Percentiles rank a stretch among this genome's conserved stretches.
Conservation (phyloP, 805 yeast species). For the Cyberlindnera maritima region DNA sequence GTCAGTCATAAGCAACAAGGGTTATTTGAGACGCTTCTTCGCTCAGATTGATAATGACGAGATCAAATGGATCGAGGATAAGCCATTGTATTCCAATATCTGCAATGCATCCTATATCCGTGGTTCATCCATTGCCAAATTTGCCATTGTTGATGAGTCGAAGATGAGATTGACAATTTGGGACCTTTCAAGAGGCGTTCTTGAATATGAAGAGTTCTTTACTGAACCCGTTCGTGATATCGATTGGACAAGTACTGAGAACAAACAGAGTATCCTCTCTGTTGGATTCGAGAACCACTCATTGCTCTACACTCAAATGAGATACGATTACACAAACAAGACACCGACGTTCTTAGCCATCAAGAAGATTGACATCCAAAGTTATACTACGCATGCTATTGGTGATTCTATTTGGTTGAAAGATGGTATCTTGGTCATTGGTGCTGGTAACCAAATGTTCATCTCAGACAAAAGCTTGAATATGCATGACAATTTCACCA, state of each 20-base stretch:
- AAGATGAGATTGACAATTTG: constrained; percentile 64
- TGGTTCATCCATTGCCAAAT: constrained; percentile 73
- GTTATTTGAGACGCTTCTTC: constrained; percentile 48
- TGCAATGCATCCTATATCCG: constrained; percentile 50
- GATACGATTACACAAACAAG: constrained; percentile 85
- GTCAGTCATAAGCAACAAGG: constrained; percentile 53
- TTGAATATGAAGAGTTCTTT: constrained; percentile 55
- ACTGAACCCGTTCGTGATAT: constrained; percentile 56
- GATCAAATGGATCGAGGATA: constrained; percentile 54
- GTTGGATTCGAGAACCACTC: constrained; percentile 71
- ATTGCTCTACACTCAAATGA: constrained; percentile 70
- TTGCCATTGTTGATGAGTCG: constrained; percentile 65
- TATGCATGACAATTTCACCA: constrained; percentile 48
- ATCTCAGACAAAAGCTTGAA: constrained; percentile 72
- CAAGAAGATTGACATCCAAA: constrained; percentile 65
- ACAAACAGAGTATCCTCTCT: constrained; percentile 69
- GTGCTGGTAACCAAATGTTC: constrained; percentile 86
- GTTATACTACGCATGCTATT: constrained; percentile 73
- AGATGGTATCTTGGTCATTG: constrained; percentile 76
- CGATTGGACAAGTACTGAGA: constrained; percentile 81
- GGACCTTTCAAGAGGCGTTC: constrained; percentile 66
- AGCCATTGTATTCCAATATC: constrained; percentile 54
- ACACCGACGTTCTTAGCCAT: constrained; percentile 77
- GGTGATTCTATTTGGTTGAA: constrained; percentile 90
- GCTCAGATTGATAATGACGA: constrained; percentile 31